Evolutionary conservation across 139 green algal genomes (phyloP).

Genomic region (Raphidocelis subcapitata): DNA sequence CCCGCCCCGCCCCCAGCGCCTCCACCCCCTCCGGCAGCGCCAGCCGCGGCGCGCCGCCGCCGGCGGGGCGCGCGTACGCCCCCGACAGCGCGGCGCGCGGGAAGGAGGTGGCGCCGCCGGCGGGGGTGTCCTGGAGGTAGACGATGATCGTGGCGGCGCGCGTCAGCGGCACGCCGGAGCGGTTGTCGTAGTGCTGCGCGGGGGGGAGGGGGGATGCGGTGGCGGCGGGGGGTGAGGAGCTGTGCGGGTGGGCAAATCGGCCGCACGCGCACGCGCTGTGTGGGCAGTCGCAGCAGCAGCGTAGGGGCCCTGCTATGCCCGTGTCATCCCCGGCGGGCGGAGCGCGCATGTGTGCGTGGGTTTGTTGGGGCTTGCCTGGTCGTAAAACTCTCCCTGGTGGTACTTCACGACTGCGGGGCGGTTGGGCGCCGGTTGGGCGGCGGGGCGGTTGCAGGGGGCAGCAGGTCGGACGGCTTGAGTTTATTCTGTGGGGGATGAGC

Average conservation of each 20-base stretch:
- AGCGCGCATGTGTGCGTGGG: too few relatives aligned
- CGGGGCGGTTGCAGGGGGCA: too few relatives aligned
- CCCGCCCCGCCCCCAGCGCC: conserved; percentile 1
- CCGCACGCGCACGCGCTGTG: too few relatives aligned
- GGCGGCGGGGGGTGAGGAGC: too few relatives aligned
- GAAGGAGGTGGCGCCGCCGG: conserved; percentile 42
- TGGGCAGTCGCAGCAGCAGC: too few relatives aligned
- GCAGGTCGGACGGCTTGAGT: too few relatives aligned
- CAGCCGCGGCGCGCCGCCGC: conserved; percentile 1
- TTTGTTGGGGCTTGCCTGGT: too few relatives aligned
- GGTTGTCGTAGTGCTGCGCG: conserved; percentile 71
- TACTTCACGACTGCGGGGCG: conserved; percentile 33
- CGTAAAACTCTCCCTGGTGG: conserved; percentile 48
- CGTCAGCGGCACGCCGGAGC: conserved; percentile 40
- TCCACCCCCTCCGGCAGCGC: conserved; percentile 5
- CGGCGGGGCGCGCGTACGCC: background rate
- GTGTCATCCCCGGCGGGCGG: too few relatives aligned
- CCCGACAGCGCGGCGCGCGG: conserved; percentile 21
- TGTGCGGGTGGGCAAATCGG: too few relatives aligned
- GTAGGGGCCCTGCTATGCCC: too few relatives aligned
- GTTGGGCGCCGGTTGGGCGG: background rate
- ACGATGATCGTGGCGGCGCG: conserved; percentile 69
- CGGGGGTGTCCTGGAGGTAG: conserved; percentile 50
- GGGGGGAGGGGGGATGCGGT: conserved; percentile 33
- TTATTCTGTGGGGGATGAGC: too few relatives aligned